Evolutionary conservation across 2,329 filamentous ascomycete genomes (phyloP), one percentile per base, ranked within the genome.

Genomic region (Fusarium veterinarium): DNA sequence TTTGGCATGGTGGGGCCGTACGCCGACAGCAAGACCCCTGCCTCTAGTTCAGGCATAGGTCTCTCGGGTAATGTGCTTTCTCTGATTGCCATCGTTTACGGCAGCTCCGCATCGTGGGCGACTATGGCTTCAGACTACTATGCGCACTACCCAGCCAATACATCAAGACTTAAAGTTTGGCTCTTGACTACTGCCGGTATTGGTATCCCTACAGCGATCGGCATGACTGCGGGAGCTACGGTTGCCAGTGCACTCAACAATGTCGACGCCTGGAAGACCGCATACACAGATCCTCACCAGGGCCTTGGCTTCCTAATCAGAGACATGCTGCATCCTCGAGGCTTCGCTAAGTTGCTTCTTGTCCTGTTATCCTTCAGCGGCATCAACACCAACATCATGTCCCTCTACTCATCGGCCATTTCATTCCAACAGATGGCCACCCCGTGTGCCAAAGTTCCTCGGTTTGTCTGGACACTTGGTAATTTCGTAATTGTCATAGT

Each of bases 361-460:
- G 52, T 62, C 23, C 41, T 62, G 23, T 35, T 62, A 4, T 62
- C 60, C 3, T 62, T 62, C 19, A 62, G 60, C 6, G 60, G 60
- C 6, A 62, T 62, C 35, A 62, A 62, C 25, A 62, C 60, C 28
- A 62, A 62, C 41, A 62, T 62, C 52, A 62, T 62, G 60, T 62
- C 60, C 8, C 60, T 62, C 10, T 62, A 62, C 41, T 62, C 52
- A 12, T 62, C 60, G 5, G 60, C 60, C 28, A 62, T 62, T 10
- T 62, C 60, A 4, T 62, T 62, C 33, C 52, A 62, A 35, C 60
- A 62, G 1, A 62, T 62, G 52, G 60, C 60, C 6, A 62, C 52
- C 8, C 60, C 60, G 1, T 48, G 28, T 33, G 60, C 60, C n/a
- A 30, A 35, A 35, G 60, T 62, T 11, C 60, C 60, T 41, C 60